Percentiles rank a stretch among this genome's conserved stretches.
Conservation (phyloP, 352 stramenopile species). For the Saprolegnia diclina region DNA sequence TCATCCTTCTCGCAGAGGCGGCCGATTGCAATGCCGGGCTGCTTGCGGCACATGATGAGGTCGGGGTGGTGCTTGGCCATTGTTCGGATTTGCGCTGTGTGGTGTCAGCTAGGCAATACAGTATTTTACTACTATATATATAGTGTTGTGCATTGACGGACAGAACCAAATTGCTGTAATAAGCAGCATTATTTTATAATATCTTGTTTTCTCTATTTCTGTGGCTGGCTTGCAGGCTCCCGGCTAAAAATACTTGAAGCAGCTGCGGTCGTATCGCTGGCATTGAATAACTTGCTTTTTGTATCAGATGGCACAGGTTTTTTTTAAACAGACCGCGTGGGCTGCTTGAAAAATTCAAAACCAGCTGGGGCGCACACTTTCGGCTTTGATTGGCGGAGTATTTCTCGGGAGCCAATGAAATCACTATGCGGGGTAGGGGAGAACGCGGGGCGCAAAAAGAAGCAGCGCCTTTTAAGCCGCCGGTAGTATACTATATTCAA, state of each 20-base stretch:
- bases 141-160: no score
- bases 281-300: not conserved
- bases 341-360: constrained; percentile 5
- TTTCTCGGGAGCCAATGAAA: not conserved
- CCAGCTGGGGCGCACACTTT: not conserved
- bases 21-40: constrained; percentile 95
- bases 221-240: no score
- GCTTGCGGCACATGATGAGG: constrained; percentile 99
- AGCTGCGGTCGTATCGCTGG: not conserved
- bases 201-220: no score
- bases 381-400: constrained; percentile 5
- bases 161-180: not conserved
- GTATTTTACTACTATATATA: not conserved
- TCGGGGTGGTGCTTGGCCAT: constrained; percentile 99
- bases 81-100: constrained; percentile 24
- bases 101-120: not conserved
- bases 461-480: constrained; percentile 1
- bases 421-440: not conserved
- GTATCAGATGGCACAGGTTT: not conserved
- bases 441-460: constrained; percentile 4
- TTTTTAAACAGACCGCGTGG: not conserved
- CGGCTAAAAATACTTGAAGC: not conserved
- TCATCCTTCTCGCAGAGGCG: constrained; percentile 99
- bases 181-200: not conserved
- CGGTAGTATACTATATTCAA: constrained; percentile 27